These are phyloP conservation scores for Cladosporium cucumerinum DNA, from an alignment of 2,329 filamentous ascomycete species.

Conservation along the genomic window DNA sequence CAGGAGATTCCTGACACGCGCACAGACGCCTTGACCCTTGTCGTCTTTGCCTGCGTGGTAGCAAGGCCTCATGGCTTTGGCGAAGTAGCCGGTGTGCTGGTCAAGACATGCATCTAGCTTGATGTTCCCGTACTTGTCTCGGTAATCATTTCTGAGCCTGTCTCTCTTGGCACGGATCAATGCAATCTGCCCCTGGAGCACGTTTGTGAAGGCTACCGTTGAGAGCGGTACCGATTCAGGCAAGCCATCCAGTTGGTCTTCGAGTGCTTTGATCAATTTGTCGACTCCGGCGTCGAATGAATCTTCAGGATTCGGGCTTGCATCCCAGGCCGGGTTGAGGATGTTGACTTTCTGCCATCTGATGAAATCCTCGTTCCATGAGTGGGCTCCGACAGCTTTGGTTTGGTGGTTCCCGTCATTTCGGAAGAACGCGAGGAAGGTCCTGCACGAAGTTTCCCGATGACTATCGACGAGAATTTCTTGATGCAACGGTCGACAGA, in stretches of 20 bases:
- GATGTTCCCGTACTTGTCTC: background rate
- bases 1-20: background rate
- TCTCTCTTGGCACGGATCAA: background rate
- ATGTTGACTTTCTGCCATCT: background rate
- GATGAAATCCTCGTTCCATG: conserved; percentile 2
- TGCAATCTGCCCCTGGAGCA: background rate
- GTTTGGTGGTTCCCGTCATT: background rate
- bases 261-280: background rate
- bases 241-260: background rate
- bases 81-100: conserved; percentile 12
- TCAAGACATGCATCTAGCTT: conserved; percentile 16
- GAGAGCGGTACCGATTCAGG: background rate
- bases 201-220: background rate
- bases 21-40: background rate
- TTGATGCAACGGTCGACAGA: background rate
- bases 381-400: background rate
- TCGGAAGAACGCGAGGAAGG: conserved; percentile 9
- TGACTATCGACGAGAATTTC: background rate
- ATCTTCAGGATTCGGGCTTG: background rate
- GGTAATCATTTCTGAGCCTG: background rate
- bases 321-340: background rate
- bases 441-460: no score
- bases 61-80: conserved; percentile 10
- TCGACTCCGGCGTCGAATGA: background rate
- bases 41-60: conserved; percentile 16